Conservation (phyloP, 176 grass and related monocot species). For the Avena insularis region DNA sequence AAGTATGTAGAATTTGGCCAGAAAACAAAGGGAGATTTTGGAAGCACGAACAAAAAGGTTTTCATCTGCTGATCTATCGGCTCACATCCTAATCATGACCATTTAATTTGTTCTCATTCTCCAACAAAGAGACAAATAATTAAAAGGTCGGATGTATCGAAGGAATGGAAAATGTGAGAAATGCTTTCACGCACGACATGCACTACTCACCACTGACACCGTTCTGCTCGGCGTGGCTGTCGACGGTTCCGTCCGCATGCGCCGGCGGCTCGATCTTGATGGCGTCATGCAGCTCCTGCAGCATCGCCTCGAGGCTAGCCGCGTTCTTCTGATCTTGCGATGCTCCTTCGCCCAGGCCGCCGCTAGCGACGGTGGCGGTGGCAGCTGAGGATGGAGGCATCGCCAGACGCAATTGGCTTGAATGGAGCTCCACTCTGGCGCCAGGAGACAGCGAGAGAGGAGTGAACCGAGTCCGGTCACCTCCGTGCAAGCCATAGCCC, state of each 20-base stretch:
- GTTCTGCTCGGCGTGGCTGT: constrained; percentile 19
- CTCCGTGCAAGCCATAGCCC: constrained; percentile 20
- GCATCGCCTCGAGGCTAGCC: constrained; percentile 52
- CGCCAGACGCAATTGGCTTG: constrained; percentile 57
- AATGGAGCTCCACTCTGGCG: constrained; percentile 67
- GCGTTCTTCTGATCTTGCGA: constrained; percentile 30
- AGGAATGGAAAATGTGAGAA: constrained; percentile 35
- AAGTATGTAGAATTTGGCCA: constrained; percentile 36
- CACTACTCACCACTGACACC: constrained; percentile 55
- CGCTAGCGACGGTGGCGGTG: background rate
- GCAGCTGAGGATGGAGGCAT: background rate
- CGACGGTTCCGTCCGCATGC: background rate
- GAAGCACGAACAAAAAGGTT: constrained; percentile 50
- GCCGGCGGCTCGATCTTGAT: constrained; percentile 38
- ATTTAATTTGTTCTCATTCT: constrained; percentile 43
- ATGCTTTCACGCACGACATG: constrained; percentile 55
- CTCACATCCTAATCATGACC: constrained; percentile 54
- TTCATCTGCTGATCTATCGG: constrained; percentile 37
- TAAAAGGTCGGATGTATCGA: constrained; percentile 41
- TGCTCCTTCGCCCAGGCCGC: background rate
- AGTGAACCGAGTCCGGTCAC: constrained; percentile 22
- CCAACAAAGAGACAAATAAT: constrained; percentile 48
- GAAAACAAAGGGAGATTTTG: constrained; percentile 54
- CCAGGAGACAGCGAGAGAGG: constrained; percentile 29
- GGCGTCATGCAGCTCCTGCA: constrained; percentile 56